phyloP scores from a whole-genome alignment of 192 early-diverging fungal species.

The Backusella circina region DNA sequence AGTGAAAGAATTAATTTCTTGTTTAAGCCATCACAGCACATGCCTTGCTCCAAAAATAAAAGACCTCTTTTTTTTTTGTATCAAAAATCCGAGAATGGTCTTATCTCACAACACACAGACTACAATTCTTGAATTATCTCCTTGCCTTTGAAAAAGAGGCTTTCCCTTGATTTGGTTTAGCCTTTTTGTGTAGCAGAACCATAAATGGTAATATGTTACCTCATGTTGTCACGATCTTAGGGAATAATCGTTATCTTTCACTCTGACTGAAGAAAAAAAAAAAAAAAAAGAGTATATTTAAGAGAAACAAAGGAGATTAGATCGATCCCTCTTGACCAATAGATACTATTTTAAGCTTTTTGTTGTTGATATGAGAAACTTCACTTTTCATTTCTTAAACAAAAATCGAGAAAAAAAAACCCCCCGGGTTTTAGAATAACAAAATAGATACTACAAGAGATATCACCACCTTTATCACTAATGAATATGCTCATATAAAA shows the following conservation, averaged over 20 bases:
- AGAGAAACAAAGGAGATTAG: no score
- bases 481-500: background rate
- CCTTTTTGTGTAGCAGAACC: background rate
- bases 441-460: background rate
- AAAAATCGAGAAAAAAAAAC: background rate
- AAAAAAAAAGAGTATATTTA: no score
- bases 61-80: background rate
- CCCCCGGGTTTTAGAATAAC: background rate
- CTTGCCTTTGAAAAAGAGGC: background rate
- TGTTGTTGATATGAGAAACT: background rate
- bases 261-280: no score
- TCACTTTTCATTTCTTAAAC: background rate
- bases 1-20: background rate
- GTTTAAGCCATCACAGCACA: background rate
- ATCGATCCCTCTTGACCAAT: background rate
- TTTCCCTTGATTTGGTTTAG: background rate
- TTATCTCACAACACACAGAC: background rate
- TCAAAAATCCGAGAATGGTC: background rate
- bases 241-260: background rate
- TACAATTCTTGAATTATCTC: background rate
- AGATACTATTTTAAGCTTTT: no score
- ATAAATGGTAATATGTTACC: background rate
- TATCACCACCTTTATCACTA: background rate
- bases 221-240: background rate
- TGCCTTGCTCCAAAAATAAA: background rate